These are phyloP conservation scores for Bryopsis sp. DNA, from an alignment of 139 green algal genomes.

Conservation along the genomic window DNA sequence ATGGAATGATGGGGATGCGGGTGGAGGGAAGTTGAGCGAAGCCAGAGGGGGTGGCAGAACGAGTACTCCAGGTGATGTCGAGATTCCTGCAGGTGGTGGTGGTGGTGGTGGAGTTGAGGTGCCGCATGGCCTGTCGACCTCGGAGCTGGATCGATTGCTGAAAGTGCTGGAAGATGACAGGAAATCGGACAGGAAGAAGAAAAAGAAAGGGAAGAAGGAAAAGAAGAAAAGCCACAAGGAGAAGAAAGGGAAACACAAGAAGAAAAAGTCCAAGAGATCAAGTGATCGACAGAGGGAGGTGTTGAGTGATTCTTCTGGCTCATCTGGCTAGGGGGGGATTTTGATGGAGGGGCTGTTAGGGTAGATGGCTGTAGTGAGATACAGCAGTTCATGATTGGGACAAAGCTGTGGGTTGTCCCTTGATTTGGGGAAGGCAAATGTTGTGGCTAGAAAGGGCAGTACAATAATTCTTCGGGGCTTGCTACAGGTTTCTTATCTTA, in stretches of 20 bases:
- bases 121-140: conserved; percentile 14
- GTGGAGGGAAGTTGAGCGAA: neutral
- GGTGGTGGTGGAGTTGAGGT: conserved; percentile 27
- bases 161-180: conserved; percentile 23
- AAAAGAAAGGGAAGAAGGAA: conserved; percentile 22
- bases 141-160: conserved; percentile 24
- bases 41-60: conserved; percentile 4
- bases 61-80: conserved; percentile 9
- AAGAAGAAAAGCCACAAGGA: conserved; percentile 15
- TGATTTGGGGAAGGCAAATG: too few species aligned
- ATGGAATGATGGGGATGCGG: neutral
- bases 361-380: too few species aligned
- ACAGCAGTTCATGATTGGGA: too few species aligned
- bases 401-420: too few species aligned
- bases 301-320: too few species aligned
- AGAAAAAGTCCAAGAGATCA: conserved; percentile 12
- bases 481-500: too few species aligned
- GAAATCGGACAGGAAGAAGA: conserved; percentile 19
- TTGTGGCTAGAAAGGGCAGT: too few species aligned
- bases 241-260: conserved; percentile 24
- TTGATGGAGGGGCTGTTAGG: too few species aligned
- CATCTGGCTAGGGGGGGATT: too few species aligned
- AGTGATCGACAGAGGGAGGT: neutral
- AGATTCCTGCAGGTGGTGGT: conserved; percentile 7
- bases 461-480: too few species aligned